A percentile compares a stretch with the other conserved stretches of the same genome.
These are phyloP conservation scores for Linnemannia exigua DNA, from an alignment of 192 early-diverging fungal species.

Conservation along the genomic window DNA sequence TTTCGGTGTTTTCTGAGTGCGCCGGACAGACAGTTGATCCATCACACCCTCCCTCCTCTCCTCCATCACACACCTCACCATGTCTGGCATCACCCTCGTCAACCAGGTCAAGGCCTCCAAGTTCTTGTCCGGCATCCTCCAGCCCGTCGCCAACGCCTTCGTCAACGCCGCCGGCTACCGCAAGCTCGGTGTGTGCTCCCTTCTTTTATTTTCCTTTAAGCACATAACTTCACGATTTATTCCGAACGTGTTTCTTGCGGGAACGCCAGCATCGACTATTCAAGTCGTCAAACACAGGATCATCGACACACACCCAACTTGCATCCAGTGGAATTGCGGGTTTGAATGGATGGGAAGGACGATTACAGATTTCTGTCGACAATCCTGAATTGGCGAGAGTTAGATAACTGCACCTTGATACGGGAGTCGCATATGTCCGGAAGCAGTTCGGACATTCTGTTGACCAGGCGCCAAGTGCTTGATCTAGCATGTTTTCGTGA, in stretches of 20 bases:
- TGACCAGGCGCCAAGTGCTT: background rate
- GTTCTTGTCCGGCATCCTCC: slow-evolving; percentile 65
- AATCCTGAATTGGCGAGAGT: background rate
- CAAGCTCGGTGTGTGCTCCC: slow-evolving; percentile 70
- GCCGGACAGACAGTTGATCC: slow-evolving; percentile 2
- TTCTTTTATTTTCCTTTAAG: background rate
- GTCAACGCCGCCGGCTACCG: slow-evolving; percentile 79
- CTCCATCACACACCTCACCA: slow-evolving; percentile 25
- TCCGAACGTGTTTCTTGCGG: slow-evolving; percentile 1
- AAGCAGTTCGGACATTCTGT: background rate
- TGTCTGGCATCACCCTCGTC: slow-evolving; percentile 64
- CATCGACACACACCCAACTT: background rate
- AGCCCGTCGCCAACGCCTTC: slow-evolving; percentile 75
- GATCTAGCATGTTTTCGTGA: background rate
- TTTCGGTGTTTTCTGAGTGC: slow-evolving; percentile 9
- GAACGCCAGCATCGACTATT: background rate
- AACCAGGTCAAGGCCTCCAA: slow-evolving; percentile 67
- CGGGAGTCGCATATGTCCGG: background rate
- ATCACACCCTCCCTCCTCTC: slow-evolving; percentile 7
- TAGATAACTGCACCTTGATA: background rate
- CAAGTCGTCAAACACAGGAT: background rate
- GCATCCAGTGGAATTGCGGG: background rate
- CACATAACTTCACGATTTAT: background rate
- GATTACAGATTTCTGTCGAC: background rate
- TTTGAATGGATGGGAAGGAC: background rate